Conservation (phyloP, 148 eudicot genomes). For the Simmondsia chinensis region DNA sequence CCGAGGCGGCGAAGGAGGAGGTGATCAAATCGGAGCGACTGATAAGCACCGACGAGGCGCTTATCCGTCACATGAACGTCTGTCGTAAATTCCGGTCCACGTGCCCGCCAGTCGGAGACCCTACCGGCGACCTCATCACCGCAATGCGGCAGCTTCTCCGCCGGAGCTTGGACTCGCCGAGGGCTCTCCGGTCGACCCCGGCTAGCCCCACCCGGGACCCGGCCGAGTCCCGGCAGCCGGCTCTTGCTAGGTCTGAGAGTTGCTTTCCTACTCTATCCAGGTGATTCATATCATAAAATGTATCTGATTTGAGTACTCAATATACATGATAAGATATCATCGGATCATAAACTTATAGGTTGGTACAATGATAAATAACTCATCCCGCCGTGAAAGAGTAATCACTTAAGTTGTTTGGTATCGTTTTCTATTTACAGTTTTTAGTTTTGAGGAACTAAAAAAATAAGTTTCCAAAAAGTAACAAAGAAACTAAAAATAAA, state of each 20-base stretch:
- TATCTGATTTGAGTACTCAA: too few species aligned
- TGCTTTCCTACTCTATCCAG: too few species aligned
- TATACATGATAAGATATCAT: too few species aligned
- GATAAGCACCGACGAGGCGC: conserved; percentile 33
- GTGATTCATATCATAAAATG: too few species aligned
- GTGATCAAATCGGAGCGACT: conserved; percentile 17
- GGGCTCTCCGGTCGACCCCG: conserved; percentile 21
- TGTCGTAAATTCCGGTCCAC: conserved; percentile 19
- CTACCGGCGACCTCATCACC: conserved; percentile 16
- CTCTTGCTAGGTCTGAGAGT: conserved; percentile 9
- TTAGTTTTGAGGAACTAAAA: too few species aligned
- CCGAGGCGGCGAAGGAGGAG: conserved; percentile 52
- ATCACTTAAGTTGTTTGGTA: too few species aligned
- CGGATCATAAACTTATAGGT: too few species aligned
- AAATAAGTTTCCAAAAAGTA: too few species aligned
- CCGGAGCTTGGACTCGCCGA: conserved; percentile 27
- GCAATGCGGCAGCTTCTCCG: conserved; percentile 30
- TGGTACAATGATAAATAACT: too few species aligned
- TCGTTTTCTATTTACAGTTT: too few species aligned
- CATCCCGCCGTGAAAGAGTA: too few species aligned
- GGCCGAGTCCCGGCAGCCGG: neutral
- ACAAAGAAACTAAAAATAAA: too few species aligned
- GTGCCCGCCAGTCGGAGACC: conserved; percentile 13
- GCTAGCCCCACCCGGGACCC: conserved; percentile 7
- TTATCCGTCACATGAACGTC: conserved; percentile 22